Evolutionary conservation across 2,329 filamentous ascomycete genomes (phyloP), one percentile per base, ranked within the genome.

Genomic region (Fusarium tricinctum): DNA sequence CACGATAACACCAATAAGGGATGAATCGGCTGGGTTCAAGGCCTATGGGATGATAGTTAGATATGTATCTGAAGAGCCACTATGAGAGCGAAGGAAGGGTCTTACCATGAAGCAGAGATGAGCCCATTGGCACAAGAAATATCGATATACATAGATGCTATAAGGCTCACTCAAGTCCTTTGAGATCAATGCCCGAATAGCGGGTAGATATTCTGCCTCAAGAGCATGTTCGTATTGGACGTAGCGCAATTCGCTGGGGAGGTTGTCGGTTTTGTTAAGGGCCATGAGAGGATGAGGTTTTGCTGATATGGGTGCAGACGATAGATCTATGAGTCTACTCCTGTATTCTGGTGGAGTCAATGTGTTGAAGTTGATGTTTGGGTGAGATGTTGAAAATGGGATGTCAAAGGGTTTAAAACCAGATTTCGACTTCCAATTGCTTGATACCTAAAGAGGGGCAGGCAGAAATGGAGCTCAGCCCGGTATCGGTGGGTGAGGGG

Each of bases 61-160:
- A 73, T 61, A 56, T 30, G 73, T 61, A 56, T 30, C 20, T 28
- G 53, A 33, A 23, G 45, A 17, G 44, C 10, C 56, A 44, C 14
- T 48, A 43, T 39, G 39, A 32, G 17, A 42, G 9, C 5, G 28
- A 30, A 30, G 32, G 19, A 50, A 35, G 22, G 51, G 28, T n/a
- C 74, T 63, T 33, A 95, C 94, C 89, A 98, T 92, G 80, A 93
- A 98, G 80, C 96, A 99, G n/a, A 99, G 83, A 76, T 98, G 91
- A 7, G 92, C 92, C 96, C 96, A 99, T 86, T 98, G 94, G 77
- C 97, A 97, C 19, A 99, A 84, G 75, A 99, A 99, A 79, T 99
- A 99, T 32, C 96, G 90, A 80, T 98, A 99, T 60, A 99, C 96
- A 82, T 99, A 99, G 78, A 99, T 98, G 81, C 95, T 98, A 79